A percentile compares a stretch with the other conserved stretches of the same genome.
Evolutionary conservation across 108 stramenopile species (phyloP).

Genomic region (Nitzschia putrida): DNA sequence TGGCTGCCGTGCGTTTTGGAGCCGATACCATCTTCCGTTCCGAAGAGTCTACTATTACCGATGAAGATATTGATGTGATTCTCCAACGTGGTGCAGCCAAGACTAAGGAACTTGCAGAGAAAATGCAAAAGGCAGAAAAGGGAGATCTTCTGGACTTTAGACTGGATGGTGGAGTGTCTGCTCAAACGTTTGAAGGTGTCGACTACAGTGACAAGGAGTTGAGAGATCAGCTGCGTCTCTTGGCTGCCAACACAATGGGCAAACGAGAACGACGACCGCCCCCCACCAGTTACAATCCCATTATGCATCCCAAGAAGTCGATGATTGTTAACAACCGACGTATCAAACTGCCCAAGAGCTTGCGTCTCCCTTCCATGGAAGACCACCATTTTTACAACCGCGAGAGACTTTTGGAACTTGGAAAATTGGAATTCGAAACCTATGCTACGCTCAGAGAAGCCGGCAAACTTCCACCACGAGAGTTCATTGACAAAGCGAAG

Average conservation of each 20-base stretch:
- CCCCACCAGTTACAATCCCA: slow-evolving; percentile 74
- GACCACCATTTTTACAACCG: slow-evolving; percentile 94
- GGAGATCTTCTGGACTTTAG: slow-evolving; percentile 94
- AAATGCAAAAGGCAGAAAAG: slow-evolving; percentile 91
- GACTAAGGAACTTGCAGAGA: slow-evolving; percentile 88
- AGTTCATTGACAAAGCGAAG: slow-evolving; percentile 52
- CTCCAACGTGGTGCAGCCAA: slow-evolving; percentile 87
- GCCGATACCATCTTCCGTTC: slow-evolving; percentile 95
- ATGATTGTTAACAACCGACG: slow-evolving; percentile 79
- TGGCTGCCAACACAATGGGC: slow-evolving; percentile 83
- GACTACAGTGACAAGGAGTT: slow-evolving; percentile 87
- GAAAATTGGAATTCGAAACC: slow-evolving; percentile 74
- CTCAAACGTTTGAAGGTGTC: slow-evolving; percentile 88
- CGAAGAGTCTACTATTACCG: slow-evolving; percentile 87
- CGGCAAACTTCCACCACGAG: slow-evolving; percentile 66
- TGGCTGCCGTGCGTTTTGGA: slow-evolving; percentile 95
- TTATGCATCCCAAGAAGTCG: slow-evolving; percentile 80
- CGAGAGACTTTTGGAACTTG: slow-evolving; percentile 81
- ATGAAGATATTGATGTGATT: slow-evolving; percentile 96
- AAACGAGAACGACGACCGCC: slow-evolving; percentile 89
- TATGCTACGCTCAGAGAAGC: slow-evolving; percentile 80
- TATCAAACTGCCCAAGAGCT: slow-evolving; percentile 70
- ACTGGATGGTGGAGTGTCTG: slow-evolving; percentile 86
- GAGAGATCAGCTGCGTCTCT: slow-evolving; percentile 75
- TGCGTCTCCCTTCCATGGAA: slow-evolving; percentile 88